Base-by-base conservation (phyloP, 2,329 filamentous ascomycete species). In the Sporothrix humicola region DNA sequence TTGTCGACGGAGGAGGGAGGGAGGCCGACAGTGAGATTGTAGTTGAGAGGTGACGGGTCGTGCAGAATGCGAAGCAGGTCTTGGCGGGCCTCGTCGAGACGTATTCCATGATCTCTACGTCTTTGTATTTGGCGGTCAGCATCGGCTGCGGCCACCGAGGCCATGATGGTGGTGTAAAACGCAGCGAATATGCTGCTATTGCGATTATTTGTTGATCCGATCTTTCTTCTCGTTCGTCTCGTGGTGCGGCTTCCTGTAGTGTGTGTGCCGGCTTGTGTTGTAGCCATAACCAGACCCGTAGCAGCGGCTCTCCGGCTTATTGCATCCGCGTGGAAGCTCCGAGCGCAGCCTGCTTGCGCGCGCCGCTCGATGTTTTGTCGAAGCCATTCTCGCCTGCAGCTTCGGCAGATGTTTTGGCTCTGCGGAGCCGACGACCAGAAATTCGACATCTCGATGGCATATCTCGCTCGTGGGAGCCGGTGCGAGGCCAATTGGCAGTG, bases 361-460 rank as follows among this genome's bases (percentile, higher is more conserved):
- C 26, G 65, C 6, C 46, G 17, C 84, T 61, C 26, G 20, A 17
- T 42, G 17, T 23, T 59, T 42, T 58, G 71, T 44, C 59, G 85
- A 72, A 88, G 81, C 82, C 90, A 92, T 78, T 69, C 68, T 23
- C 88, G 84, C 77, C 87, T 85, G 83, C 90, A 92, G 81, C 86
- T 86, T 83, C 89, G 92, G 78, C 90, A 92, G 77, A 87, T 85
- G 81, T 37, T 37, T 37, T 87, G 88, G 82, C 86, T 86, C 85
- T 87, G 88, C 78, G 87, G 85, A 83, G 89, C 88, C 83, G 90
- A 88, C 81, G 89, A 90, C 90, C 90, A 91, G 77, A 93, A 80
- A 76, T 86, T 85, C 82, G 89, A 89, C 92, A 94, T 94, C 79
- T 80, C 83, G 77, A 79, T 78, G 76, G 79, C 83, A 83, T 83